phyloP scores from a whole-genome alignment of 164 flowering plant genomes.

The Buxus sempervirens region DNA sequence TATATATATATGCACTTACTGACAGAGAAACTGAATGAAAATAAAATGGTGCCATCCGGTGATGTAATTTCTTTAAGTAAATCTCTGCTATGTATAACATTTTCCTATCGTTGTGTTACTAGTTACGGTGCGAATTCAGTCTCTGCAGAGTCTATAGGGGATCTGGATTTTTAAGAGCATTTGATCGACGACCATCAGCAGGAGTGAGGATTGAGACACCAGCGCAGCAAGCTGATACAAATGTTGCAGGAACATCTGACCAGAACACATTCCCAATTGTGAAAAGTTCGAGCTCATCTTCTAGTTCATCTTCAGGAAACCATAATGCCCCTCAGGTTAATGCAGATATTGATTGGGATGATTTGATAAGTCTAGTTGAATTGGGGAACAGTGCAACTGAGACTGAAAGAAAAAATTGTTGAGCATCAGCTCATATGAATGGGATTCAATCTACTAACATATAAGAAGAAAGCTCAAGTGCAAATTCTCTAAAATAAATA shows the following conservation, averaged over 20 bases:
- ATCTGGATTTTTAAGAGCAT: constrained; percentile 55
- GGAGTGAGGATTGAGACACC: neutral
- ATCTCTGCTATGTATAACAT: neutral
- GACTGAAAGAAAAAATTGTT: neutral
- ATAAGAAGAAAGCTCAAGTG: too few species aligned
- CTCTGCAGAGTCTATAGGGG: constrained; percentile 60
- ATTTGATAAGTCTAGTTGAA: constrained; percentile 17
- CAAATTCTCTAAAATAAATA: too few species aligned
- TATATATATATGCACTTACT: too few species aligned
- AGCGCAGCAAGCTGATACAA: constrained; percentile 6
- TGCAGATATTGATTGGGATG: constrained; percentile 12
- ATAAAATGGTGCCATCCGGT: too few species aligned
- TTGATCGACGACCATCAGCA: constrained; percentile 62
- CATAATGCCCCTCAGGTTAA: constrained; percentile 7
- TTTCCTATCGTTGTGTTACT: constrained; percentile 1
- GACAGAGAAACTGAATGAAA: too few species aligned
- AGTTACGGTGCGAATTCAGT: constrained; percentile 61
- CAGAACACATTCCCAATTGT: constrained; percentile 12
- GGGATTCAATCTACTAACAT: neutral
- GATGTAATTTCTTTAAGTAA: neutral
- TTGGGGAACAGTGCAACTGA: constrained; percentile 31
- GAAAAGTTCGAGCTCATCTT: constrained; percentile 20
- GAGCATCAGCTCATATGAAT: neutral
- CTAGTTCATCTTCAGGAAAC: constrained; percentile 27
- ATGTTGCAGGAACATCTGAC: constrained; percentile 8